Percentiles rank a stretch among this genome's conserved stretches.
These are phyloP conservation scores for Gnomoniopsis sp. DNA, from an alignment of 2,329 filamentous ascomycete genomes.

Conservation along the genomic window DNA sequence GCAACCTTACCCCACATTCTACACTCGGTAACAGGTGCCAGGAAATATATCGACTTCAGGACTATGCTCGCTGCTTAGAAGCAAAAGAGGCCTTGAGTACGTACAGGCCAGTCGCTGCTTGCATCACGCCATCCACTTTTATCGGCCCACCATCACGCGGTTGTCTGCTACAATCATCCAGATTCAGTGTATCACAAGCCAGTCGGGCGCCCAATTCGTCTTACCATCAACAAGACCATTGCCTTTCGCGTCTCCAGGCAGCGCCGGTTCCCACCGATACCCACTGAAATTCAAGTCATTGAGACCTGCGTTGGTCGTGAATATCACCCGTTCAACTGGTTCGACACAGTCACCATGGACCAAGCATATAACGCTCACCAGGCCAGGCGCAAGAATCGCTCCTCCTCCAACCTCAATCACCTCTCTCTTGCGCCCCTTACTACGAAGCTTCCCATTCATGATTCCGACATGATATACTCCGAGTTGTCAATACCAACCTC, in stretches of 20 bases:
- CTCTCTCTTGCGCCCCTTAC: constrained; percentile 63
- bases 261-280: too few relatives aligned
- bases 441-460: constrained; percentile 55
- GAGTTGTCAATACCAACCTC: constrained; percentile 21
- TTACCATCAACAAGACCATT: too few relatives aligned
- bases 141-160: constrained; percentile 16
- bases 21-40: too few relatives aligned
- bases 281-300: neutral
- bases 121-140: neutral
- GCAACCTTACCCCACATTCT: too few relatives aligned
- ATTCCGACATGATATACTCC: constrained; percentile 45
- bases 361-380: constrained; percentile 59
- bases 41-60: too few relatives aligned
- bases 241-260: too few relatives aligned
- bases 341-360: constrained; percentile 44
- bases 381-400: constrained; percentile 55
- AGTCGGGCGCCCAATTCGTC: neutral
- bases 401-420: constrained; percentile 56
- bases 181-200: neutral
- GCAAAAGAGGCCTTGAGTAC: too few relatives aligned
- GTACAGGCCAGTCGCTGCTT: neutral
- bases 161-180: neutral
- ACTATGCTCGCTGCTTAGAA: too few relatives aligned
- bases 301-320: neutral
- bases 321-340: neutral